Conservation (phyloP, 371 early-diverging fungal species). For the Basidiobolus meristosporus region DNA sequence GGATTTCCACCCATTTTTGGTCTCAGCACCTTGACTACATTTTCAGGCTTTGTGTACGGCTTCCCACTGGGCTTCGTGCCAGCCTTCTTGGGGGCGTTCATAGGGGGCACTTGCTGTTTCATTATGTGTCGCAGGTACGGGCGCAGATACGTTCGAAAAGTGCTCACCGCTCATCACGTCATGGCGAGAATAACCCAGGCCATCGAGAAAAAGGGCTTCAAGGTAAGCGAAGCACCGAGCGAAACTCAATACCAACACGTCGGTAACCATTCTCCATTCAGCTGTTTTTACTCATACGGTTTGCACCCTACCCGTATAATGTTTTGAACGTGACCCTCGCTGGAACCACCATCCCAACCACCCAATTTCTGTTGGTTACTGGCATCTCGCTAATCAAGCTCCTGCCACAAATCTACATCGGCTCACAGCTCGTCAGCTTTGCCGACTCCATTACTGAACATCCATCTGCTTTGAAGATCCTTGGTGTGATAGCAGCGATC, state of each 20-base stretch:
- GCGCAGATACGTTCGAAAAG: slow-evolving; percentile 6
- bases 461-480: neutral
- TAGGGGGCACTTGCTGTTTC: slow-evolving; percentile 14
- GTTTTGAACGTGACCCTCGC: slow-evolving; percentile 47
- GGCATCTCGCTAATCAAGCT: slow-evolving; percentile 38
- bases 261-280: slow-evolving; percentile 4
- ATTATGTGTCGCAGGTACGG: slow-evolving; percentile 7
- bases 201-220: slow-evolving; percentile 16
- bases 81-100: slow-evolving; percentile 9
- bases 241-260: neutral
- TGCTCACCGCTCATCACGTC: slow-evolving; percentile 7
- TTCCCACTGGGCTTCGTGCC: slow-evolving; percentile 14
- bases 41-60: slow-evolving; percentile 12
- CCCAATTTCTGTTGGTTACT: slow-evolving; percentile 31
- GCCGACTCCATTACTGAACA: neutral
- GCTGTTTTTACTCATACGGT: slow-evolving; percentile 39
- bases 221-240: slow-evolving; percentile 6
- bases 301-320: slow-evolving; percentile 63
- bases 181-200: slow-evolving; percentile 10
- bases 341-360: slow-evolving; percentile 29
- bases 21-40: slow-evolving; percentile 4
- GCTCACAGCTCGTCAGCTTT: slow-evolving; percentile 15
- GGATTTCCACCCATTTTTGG: slow-evolving; percentile 8
- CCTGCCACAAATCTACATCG: slow-evolving; percentile 48
- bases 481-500: neutral